Evolutionary conservation across 1,284 basidiomycete genomes (phyloP).

Genomic region (Dichomitus squalens): DNA sequence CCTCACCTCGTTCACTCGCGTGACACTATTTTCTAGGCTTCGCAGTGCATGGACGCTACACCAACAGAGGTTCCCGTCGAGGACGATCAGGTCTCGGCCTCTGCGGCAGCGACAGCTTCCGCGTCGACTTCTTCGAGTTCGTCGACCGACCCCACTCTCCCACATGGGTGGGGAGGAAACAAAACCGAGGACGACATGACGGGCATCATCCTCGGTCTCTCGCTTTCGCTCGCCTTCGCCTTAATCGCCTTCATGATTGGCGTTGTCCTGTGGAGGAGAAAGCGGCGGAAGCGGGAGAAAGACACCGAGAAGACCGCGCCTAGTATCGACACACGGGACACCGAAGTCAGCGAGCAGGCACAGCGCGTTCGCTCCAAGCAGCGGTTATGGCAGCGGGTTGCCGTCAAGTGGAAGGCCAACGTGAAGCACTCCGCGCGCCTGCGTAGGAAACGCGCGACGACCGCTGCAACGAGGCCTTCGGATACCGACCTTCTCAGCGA

Average conservation of each 20-base stretch:
- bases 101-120: slow-evolving; percentile 6
- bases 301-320: slow-evolving; percentile 43
- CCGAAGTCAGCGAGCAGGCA: slow-evolving; percentile 39
- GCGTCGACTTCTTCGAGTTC: slow-evolving; percentile 1
- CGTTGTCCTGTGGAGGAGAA: slow-evolving; percentile 57
- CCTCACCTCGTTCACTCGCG: slow-evolving; percentile 1
- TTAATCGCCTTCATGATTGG: slow-evolving; percentile 43
- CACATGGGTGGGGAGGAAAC: slow-evolving; percentile 52
- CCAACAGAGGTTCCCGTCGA: slow-evolving; percentile 21
- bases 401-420: slow-evolving; percentile 64
- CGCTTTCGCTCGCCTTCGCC: slow-evolving; percentile 61
- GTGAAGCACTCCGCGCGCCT: slow-evolving; percentile 57
- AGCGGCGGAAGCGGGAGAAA: slow-evolving; percentile 23
- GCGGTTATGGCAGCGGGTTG: slow-evolving; percentile 61
- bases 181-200: slow-evolving; percentile 31
- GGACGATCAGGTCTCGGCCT: slow-evolving; percentile 17
- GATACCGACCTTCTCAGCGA: slow-evolving; percentile 19
- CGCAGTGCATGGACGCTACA: slow-evolving; percentile 17
- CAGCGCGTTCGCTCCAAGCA: slow-evolving; percentile 50
- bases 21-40: slow-evolving; percentile 13
- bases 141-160: slow-evolving; percentile 23
- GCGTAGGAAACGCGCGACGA: slow-evolving; percentile 39
- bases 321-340: slow-evolving; percentile 36
- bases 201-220: slow-evolving; percentile 47
- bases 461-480: slow-evolving; percentile 13